Base-by-base conservation (phyloP, 345 rosid genomes). In the Lepidium africanum region DNA sequence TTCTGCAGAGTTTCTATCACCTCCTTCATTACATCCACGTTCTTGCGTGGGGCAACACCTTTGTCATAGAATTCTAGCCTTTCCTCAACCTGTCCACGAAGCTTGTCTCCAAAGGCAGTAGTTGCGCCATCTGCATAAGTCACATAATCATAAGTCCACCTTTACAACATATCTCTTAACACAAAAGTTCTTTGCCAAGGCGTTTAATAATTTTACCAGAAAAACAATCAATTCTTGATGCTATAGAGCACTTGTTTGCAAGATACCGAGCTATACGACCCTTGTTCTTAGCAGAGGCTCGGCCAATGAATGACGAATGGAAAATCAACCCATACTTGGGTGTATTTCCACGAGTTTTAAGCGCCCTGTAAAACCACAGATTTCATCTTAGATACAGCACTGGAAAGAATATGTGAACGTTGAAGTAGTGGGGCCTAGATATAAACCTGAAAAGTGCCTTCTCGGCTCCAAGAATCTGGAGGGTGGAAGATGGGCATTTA, bases 381-480 rank as follows among this genome's bases (percentile, higher is more conserved):
- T 0, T 63, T 62, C n/a, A 12, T 17, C n/a, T 63, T 52, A 75
- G 21, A 56, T 10, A 1, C 47, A 62, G 9, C 39, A 48, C 17
- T 16, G 30, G 12, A 10, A 19, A 5, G 16, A 13, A 67, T 49
- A 25, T 9, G 27, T 0, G n/a, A 23, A 45, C 39, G 11, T 10
- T 47, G 5, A 45, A 37, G 16, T 48, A 48, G 13, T 21, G 46
- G 42, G 46, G 42, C 9, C 35, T n/a, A 49, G 19, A 51, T 43
- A 51, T 3, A 57, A 48, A 94, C 99, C 99, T 95, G 83, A 95
- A 95, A 50, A 95, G 93, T 5, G 96, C 96, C 78, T 89, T 95
- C 80, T 91, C 97, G 0, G 96, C 99, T 59, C 98, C 99, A 65
- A 89, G 98, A 70, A 95, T 89, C 83, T 91, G 98, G 78, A 95